Evolutionary conservation across 106 monocot species (phyloP), one percentile per base, ranked within the genome.

Genomic region (Acorus gramineus): DNA sequence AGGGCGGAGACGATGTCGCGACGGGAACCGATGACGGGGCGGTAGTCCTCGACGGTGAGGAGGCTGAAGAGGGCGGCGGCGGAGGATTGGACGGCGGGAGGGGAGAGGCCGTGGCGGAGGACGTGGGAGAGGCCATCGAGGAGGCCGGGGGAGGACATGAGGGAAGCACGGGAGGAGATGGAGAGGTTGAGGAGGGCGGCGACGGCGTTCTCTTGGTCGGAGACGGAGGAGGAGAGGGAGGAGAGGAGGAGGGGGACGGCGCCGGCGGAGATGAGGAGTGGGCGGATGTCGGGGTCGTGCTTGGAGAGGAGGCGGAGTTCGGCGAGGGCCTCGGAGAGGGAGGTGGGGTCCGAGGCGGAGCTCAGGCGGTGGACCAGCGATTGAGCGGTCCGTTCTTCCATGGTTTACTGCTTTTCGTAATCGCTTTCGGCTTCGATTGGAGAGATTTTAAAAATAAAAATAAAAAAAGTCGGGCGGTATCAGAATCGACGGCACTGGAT

Each of bases 111-210:
- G 51, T 57, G 43, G 51, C 69, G 57, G 47, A 92, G 65, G 50
- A 78, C 69, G 51, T 42, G 44, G 62, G 80, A 56, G 42, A 93
- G 82, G 59, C 82, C 69, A 53, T 88, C 78, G 56, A 93, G 76
- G 61, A 88, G 51, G 11, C 81, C 80, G 2, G 85, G 85, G 12
- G 66, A 64, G 11, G 88, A 85, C 88, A 88, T 88, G 59, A 93
- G 76, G 5, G 73, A 6, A 13, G 82, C 87, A 7, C 75, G 79
- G 47, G 61, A 49, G 53, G 80, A 78, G 71, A 88, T 82, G 43
- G 85, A 88, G 50, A 93, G 42, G 76, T 93, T 93, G 57, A 87
- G 85, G 8, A 93, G 80, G 3, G 82, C 77, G 2, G 92, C 93
- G 14, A 73, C 68, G 47, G 88, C 87, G 71, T 82, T 71, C 66